These are phyloP conservation scores for Tremella yokohamensis DNA, from an alignment of 768 basidiomycete genomes.

Conservation along the genomic window DNA sequence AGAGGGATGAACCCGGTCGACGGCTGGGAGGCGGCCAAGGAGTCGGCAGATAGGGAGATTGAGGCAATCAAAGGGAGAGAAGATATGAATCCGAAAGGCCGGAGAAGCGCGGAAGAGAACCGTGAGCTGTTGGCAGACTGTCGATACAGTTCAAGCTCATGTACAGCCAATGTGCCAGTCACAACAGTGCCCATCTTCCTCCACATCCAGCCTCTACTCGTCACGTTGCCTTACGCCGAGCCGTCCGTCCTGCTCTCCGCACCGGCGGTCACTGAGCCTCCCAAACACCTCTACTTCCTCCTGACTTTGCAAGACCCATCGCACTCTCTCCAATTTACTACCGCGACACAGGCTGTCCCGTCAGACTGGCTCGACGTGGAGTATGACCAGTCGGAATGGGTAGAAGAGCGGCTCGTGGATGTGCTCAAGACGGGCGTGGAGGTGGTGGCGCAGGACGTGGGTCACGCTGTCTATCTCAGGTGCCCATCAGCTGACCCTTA, in stretches of 20 bases:
- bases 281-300: constrained; percentile 65
- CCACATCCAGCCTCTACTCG: constrained; percentile 83
- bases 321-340: constrained; percentile 71
- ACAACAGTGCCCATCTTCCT: constrained; percentile 88
- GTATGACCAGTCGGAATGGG: constrained; percentile 82
- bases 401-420: constrained; percentile 90
- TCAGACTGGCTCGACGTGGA: constrained; percentile 77
- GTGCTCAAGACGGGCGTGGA: constrained; percentile 78
- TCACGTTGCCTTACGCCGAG: constrained; percentile 55
- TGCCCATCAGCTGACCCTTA: constrained; percentile 10
- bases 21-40: constrained; percentile 75
- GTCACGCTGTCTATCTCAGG: constrained; percentile 12
- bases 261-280: constrained; percentile 9
- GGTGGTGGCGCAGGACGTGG: constrained; percentile 76
- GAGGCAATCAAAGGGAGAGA: constrained; percentile 32
- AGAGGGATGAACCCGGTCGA: constrained; percentile 80
- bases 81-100: constrained; percentile 37
- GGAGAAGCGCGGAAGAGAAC: constrained; percentile 23
- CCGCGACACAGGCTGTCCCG: constrained; percentile 78
- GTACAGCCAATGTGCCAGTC: constrained; percentile 48
- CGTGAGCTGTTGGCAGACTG: constrained; percentile 10
- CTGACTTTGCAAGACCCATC: constrained; percentile 71
- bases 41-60: constrained; percentile 69
- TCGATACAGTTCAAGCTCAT: too few species aligned
- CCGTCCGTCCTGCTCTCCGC: constrained; percentile 36